Evolutionary conservation across 768 basidiomycete genomes (phyloP), one percentile per base, ranked within the genome.

Genomic region (Xerocomellus amylosporus): DNA sequence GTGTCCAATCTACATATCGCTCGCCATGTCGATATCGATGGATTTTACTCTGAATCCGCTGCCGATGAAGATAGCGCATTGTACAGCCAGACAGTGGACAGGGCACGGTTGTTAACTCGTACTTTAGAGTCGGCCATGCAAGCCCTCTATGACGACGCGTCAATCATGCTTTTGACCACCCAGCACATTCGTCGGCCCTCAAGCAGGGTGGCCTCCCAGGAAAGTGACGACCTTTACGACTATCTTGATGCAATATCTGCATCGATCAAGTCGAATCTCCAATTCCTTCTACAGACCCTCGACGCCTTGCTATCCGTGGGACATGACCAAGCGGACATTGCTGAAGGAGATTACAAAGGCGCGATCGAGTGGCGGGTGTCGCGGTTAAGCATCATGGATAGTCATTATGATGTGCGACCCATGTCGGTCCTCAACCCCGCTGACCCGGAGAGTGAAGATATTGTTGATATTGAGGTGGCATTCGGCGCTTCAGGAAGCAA

Each of bases 301-400:
- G 86, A 90, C 39, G 77, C 74, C 15, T 74, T 91, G 22, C 70
- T 88, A 26, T 71, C 78, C 1, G 68, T 89, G 17, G 88, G 87
- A 5, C 81, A 85, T 53, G 84, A 88, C 50, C 88, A 91, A 69
- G 85, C 82, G 3, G 82, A 86, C 14, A 73, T 86, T 37, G 82
- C 84, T 19, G 81, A 82, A 66, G 84, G 80, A 49, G 86, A 88
- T 55, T 89, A 90, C 70, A 82, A 77, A 51, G 83, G 82, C 6
- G 87, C 88, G 2, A 90, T 90, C 51, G 86, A 88, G 53, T 86
- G 86, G 85, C 79, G 89, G 20, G 80, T 83, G 75, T 89, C 87
- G 15, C 83, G 86, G 15, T 69, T 86, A 42, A 87, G 87, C 61
- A 74, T 79, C 64, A 80, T 82, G 61, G 79, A 79, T 59, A 77